phyloP scores from a whole-genome alignment of 2,329 filamentous ascomycete genomes.

The Penicillium nordicum region DNA sequence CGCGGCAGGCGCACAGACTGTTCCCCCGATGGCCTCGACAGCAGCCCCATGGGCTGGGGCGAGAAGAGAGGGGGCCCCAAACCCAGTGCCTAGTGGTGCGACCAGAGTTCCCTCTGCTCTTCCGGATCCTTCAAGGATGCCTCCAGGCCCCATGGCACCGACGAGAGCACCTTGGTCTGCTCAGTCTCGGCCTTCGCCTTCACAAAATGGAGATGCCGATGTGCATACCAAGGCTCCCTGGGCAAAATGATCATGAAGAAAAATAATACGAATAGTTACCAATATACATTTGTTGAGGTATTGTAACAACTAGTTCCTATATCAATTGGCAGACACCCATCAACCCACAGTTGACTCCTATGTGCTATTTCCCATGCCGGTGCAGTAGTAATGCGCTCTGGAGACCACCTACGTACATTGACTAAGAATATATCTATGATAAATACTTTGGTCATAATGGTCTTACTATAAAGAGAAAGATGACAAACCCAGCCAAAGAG shows the following conservation, averaged over 20 bases:
- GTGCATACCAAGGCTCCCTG: constrained; percentile 40
- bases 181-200: constrained; percentile 13
- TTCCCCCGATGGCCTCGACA: constrained; percentile 22
- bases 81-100: background rate
- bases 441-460: too few relatives aligned
- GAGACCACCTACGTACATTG: background rate
- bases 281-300: background rate
- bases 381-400: background rate
- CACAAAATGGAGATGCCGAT: constrained; percentile 17
- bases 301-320: background rate
- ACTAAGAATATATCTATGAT: background rate
- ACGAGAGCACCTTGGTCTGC: constrained; percentile 35
- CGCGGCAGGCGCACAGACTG: constrained; percentile 13
- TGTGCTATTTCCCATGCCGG: background rate
- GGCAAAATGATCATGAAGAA: constrained; percentile 25
- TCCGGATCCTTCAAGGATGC: constrained; percentile 30
- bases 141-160: constrained; percentile 29
- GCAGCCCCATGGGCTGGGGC: constrained; percentile 31
- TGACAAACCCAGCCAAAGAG: too few relatives aligned
- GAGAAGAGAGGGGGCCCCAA: constrained; percentile 12
- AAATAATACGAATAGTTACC: background rate
- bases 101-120: constrained; percentile 14
- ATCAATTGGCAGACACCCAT: background rate
- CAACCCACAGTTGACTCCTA: too few relatives aligned
- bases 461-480: too few relatives aligned